phyloP scores from a whole-genome alignment of 1,284 basidiomycete genomes.

The Polyporus tsugae region DNA sequence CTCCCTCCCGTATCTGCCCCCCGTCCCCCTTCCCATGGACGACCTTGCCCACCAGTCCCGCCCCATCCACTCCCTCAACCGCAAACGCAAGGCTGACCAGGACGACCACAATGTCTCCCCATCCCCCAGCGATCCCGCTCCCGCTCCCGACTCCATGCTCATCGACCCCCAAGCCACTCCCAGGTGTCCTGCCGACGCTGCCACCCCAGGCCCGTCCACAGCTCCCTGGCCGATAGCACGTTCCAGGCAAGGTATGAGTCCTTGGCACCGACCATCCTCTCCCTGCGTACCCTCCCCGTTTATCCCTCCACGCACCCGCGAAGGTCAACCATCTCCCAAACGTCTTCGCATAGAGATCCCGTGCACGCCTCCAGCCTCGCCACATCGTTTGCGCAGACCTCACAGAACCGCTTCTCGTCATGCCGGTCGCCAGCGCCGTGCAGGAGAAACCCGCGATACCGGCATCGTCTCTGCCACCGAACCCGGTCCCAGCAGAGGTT shows the following conservation, averaged over 20 bases:
- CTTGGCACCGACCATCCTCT: slow-evolving; percentile 33
- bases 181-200: slow-evolving; percentile 45
- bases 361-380: slow-evolving; percentile 31
- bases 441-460: slow-evolving; percentile 60
- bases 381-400: slow-evolving; percentile 38
- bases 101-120: slow-evolving; percentile 48
- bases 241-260: slow-evolving; percentile 31
- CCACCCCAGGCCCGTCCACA: slow-evolving; percentile 35
- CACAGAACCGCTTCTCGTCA: slow-evolving; percentile 31
- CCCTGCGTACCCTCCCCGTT: slow-evolving; percentile 38
- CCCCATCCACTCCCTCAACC: slow-evolving; percentile 48
- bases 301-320: slow-evolving; percentile 31
- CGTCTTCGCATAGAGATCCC: slow-evolving; percentile 48
- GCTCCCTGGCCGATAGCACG: slow-evolving; percentile 38
- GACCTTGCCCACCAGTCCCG: slow-evolving; percentile 54
- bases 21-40: slow-evolving; percentile 54
- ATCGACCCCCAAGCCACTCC: slow-evolving; percentile 45
- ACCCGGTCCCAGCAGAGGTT: slow-evolving; percentile 52
- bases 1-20: slow-evolving; percentile 42
- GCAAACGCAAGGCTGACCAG: slow-evolving; percentile 64
- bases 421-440: slow-evolving; percentile 42
- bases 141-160: slow-evolving; percentile 38
- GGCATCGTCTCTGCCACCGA: slow-evolving; percentile 56
- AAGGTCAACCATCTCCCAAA: slow-evolving; percentile 45
- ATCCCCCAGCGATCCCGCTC: slow-evolving; percentile 37